These are phyloP conservation scores for Fusarium sp. DNA, from an alignment of 2,329 filamentous ascomycete species.

Conservation along the genomic window DNA sequence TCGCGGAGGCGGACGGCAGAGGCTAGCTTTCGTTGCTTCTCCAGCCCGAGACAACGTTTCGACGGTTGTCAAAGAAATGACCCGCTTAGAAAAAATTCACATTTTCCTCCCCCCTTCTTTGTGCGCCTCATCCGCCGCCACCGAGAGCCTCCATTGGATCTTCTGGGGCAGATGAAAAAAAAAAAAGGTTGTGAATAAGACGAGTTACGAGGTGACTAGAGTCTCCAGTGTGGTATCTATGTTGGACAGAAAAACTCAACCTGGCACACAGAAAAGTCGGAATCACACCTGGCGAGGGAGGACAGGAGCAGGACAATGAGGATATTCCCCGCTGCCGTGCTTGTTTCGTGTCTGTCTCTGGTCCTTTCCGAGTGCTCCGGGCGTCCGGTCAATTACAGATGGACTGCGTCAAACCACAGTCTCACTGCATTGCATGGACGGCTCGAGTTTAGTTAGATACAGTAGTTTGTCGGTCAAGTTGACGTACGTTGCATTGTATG, in stretches of 20 bases:
- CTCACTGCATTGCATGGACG: constrained; percentile 28
- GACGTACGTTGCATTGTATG: constrained; percentile 23
- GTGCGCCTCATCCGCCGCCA: constrained; percentile 29
- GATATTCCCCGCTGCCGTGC: constrained; percentile 26
- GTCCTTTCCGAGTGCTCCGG: constrained; percentile 13
- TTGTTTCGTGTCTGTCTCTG: constrained; percentile 17
- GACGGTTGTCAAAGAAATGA: constrained; percentile 4
- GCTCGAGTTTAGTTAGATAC: neutral
- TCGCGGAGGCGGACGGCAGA: constrained; percentile 18
- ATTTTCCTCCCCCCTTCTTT: neutral
- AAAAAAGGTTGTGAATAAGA: neutral
- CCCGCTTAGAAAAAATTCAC: neutral
- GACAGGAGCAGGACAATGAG: constrained; percentile 5
- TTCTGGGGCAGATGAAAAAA: neutral
- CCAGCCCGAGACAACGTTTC: constrained; percentile 20
- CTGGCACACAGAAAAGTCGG: constrained; percentile 5
- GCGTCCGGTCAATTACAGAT: constrained; percentile 17
- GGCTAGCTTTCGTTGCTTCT: constrained; percentile 14
- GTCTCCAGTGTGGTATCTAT: neutral
- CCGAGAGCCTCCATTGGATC: constrained; percentile 9
- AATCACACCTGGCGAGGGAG: neutral
- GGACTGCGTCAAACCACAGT: constrained; percentile 18
- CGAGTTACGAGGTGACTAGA: neutral
- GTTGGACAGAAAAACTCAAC: constrained; percentile 20
- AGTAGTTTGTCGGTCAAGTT: constrained; percentile 9